Evolutionary conservation across 2,329 filamentous ascomycete genomes (phyloP).

Genomic region (Dichotomopilus funicola): DNA sequence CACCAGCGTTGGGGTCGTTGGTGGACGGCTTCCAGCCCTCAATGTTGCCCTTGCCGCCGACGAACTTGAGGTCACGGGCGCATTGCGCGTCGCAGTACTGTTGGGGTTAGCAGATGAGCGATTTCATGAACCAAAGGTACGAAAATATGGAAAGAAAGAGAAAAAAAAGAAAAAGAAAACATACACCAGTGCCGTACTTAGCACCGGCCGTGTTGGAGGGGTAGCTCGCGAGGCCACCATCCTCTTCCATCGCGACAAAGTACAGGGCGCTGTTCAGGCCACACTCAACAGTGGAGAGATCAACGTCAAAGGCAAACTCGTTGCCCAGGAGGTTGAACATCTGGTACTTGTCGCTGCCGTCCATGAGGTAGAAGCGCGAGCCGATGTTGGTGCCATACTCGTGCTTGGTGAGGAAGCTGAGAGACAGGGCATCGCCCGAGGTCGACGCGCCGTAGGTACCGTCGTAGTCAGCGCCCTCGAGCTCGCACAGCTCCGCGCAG

Average conservation of each 20-base stretch:
- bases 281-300: conserved; percentile 61
- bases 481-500: conserved; percentile 44
- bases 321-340: conserved; percentile 58
- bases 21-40: conserved; percentile 46
- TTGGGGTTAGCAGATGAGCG: not conserved
- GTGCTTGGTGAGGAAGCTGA: conserved; percentile 52
- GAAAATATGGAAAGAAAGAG: no score
- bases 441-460: conserved; percentile 49
- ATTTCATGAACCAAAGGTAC: no score
- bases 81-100: conserved; percentile 47
- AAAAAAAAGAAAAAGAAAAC: conserved; percentile 11
- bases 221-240: conserved; percentile 48
- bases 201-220: conserved; percentile 46
- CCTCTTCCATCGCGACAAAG: conserved; percentile 54
- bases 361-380: conserved; percentile 59
- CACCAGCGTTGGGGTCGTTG: conserved; percentile 49
- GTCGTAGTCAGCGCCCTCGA: conserved; percentile 48
- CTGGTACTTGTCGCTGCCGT: conserved; percentile 55
- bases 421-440: conserved; percentile 43
- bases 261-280: conserved; percentile 68
- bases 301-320: conserved; percentile 67
- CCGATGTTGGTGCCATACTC: conserved; percentile 42
- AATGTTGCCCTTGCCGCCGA: conserved; percentile 49
- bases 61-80: conserved; percentile 50
- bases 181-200: conserved; percentile 47